Conservation (phyloP, 495 filamentous ascomycete species). For the Evernia prunastri region DNA sequence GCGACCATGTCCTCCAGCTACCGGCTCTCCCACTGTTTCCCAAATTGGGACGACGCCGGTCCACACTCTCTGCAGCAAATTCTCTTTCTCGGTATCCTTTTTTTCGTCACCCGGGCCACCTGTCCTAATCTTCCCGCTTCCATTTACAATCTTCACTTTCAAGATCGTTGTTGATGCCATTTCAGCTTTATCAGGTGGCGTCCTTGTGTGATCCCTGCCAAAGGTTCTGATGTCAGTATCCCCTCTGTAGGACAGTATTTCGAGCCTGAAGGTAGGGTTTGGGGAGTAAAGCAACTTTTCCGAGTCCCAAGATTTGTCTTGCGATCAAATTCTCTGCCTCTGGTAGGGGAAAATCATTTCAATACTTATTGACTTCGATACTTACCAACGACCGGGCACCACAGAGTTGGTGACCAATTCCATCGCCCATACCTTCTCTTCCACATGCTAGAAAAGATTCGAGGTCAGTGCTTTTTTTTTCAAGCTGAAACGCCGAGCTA, state of each 20-base stretch:
- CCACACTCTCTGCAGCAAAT: constrained; percentile 59
- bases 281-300: neutral
- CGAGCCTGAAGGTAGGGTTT: neutral
- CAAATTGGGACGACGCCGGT: constrained; percentile 78
- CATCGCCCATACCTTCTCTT: constrained; percentile 81
- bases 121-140: constrained; percentile 70
- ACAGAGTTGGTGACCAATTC: constrained; percentile 71
- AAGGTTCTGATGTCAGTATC: neutral
- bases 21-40: constrained; percentile 57
- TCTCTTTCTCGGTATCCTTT: constrained; percentile 58
- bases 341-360: neutral
- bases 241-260: neutral
- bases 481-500: neutral
- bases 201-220: constrained; percentile 49
- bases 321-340: neutral
- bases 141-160: constrained; percentile 59
- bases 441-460: constrained; percentile 33
- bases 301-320: neutral
- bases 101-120: constrained; percentile 66
- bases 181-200: constrained; percentile 68
- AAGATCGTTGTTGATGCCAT: constrained; percentile 71
- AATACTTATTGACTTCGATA: neutral
- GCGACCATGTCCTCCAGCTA: constrained; percentile 56
- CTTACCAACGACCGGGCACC: constrained; percentile 54
- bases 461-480: neutral